Percentiles rank a stretch among this genome's conserved stretches.
These are phyloP conservation scores for Acaromyces ingoldii DNA, from an alignment of 1,284 basidiomycete genomes.

Conservation along the genomic window DNA sequence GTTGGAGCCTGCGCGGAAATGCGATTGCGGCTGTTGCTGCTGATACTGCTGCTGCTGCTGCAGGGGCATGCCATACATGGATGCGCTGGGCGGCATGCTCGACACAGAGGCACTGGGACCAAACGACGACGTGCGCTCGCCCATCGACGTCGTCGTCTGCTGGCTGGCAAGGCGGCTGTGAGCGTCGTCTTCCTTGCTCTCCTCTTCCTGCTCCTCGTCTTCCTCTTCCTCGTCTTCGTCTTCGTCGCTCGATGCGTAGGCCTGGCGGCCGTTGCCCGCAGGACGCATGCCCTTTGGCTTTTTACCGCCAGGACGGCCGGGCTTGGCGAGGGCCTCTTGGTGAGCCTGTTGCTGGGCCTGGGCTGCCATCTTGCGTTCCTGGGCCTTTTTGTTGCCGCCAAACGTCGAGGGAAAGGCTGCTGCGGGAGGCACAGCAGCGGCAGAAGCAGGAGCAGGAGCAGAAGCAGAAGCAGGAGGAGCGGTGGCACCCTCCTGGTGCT, in stretches of 20 bases:
- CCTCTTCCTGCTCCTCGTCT: constrained; percentile 36
- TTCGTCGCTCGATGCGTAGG: constrained; percentile 23
- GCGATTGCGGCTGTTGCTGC: neutral
- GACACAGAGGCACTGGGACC: too few species aligned
- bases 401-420: constrained; percentile 37
- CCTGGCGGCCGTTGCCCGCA: constrained; percentile 29
- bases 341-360: constrained; percentile 39
- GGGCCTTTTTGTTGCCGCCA: constrained; percentile 33
- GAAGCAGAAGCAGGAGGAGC: constrained; percentile 10
- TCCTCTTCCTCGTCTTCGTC: constrained; percentile 46
- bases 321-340: constrained; percentile 33
- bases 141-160: too few species aligned
- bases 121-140: too few species aligned
- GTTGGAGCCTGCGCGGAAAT: neutral
- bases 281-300: constrained; percentile 20
- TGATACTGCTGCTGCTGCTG: too few species aligned
- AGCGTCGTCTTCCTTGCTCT: constrained; percentile 21
- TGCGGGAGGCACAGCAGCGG: constrained; percentile 5
- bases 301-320: constrained; percentile 23
- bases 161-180: too few species aligned
- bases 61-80: too few species aligned
- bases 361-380: constrained; percentile 40
- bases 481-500: neutral
- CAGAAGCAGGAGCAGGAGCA: constrained; percentile 13
- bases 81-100: too few species aligned